phyloP scores from a whole-genome alignment of 495 filamentous ascomycete genomes.

The Apiosordaria backusii region DNA sequence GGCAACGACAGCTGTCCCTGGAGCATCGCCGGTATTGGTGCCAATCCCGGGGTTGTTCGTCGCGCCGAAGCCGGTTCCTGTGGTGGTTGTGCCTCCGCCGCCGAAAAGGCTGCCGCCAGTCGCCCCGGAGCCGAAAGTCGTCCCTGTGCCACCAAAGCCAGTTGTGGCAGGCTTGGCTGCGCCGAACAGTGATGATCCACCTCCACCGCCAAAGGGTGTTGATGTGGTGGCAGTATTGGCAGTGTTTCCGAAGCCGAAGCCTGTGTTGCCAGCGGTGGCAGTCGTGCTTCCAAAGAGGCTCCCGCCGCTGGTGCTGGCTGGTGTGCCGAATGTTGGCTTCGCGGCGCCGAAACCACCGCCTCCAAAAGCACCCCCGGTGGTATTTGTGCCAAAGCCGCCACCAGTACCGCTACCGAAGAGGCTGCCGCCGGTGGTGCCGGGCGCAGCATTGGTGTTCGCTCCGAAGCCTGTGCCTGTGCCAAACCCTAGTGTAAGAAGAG shows the following conservation, averaged over 20 bases:
- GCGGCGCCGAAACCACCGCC: conserved; percentile 35
- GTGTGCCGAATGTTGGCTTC: conserved; percentile 30
- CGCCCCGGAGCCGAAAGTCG: conserved; percentile 34
- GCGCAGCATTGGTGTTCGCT: conserved; percentile 34
- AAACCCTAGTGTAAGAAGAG: conserved; percentile 16
- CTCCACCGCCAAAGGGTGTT: conserved; percentile 45
- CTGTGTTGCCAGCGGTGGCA: conserved; percentile 37
- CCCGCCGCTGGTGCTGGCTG: conserved; percentile 34
- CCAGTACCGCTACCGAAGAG: conserved; percentile 48
- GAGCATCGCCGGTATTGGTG: conserved; percentile 48
- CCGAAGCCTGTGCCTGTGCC: conserved; percentile 44
- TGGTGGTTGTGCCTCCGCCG: conserved; percentile 29
- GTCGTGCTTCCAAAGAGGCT: conserved; percentile 43
- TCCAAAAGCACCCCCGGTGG: conserved; percentile 47
- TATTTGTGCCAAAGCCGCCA: conserved; percentile 43
- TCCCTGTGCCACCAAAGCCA: conserved; percentile 32
- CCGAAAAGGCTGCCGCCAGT: conserved; percentile 51
- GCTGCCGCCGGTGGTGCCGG: conserved; percentile 27
- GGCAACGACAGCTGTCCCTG: conserved; percentile 67
- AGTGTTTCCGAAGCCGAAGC: conserved; percentile 51
- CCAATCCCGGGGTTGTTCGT: conserved; percentile 39
- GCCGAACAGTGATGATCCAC: conserved; percentile 47
- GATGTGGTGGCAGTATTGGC: conserved; percentile 37
- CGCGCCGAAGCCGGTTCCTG: conserved; percentile 51
- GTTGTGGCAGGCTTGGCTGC: conserved; percentile 36